phyloP scores from a whole-genome alignment of 2,329 filamentous ascomycete genomes.

The Aspergillus neotritici region DNA sequence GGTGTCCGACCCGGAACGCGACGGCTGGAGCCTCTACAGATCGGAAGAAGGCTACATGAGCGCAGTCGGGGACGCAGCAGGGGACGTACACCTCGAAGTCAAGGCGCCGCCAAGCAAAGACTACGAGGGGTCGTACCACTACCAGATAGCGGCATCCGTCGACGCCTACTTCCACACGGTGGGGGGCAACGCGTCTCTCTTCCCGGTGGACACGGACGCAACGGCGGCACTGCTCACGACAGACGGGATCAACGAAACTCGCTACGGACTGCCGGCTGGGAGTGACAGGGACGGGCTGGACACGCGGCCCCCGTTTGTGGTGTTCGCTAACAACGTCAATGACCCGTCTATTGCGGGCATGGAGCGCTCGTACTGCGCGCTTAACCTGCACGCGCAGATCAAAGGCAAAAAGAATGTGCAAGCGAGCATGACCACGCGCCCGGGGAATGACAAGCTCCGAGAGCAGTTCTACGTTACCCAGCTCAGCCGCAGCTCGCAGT shows the following conservation, averaged over 20 bases:
- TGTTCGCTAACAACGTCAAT: conserved; percentile 66
- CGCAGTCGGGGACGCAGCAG: conserved; percentile 55
- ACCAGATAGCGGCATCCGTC: conserved; percentile 76
- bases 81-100: conserved; percentile 71
- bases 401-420: conserved; percentile 56
- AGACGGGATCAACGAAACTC: conserved; percentile 54
- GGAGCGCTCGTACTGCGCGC: conserved; percentile 73
- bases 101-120: conserved; percentile 61
- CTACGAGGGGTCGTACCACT: conserved; percentile 66
- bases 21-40: conserved; percentile 36
- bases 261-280: conserved; percentile 34
- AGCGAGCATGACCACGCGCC: conserved; percentile 63
- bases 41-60: conserved; percentile 68
- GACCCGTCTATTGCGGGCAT: conserved; percentile 61
- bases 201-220: conserved; percentile 80
- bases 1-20: conserved; percentile 59
- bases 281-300: conserved; percentile 53
- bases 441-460: conserved; percentile 62
- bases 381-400: conserved; percentile 61
- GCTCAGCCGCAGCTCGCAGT: conserved; percentile 65
- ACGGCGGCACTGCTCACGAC: conserved; percentile 74
- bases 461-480: conserved; percentile 81
- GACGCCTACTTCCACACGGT: conserved; percentile 68
- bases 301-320: conserved; percentile 62
- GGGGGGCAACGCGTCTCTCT: conserved; percentile 53